Percentiles rank a stretch among this genome's conserved stretches.
phyloP scores from a whole-genome alignment of 2,329 filamentous ascomycete genomes.

The Xylariales sp. region DNA sequence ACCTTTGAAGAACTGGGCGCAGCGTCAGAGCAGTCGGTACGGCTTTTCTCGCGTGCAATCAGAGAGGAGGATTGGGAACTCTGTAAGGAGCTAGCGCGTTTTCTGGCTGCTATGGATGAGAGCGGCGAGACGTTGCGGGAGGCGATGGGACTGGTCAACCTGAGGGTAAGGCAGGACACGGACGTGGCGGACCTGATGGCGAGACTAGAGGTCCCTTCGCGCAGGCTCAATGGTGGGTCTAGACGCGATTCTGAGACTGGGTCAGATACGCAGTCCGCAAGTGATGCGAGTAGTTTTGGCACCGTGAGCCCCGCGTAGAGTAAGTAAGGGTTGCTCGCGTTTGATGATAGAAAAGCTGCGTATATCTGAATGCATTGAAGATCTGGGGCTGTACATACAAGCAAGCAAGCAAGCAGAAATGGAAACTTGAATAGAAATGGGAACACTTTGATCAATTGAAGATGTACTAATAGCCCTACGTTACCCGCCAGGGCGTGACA shows the following conservation, averaged over 20 bases:
- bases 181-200: conserved; percentile 24
- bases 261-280: conserved; percentile 25
- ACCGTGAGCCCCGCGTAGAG: conserved; percentile 24
- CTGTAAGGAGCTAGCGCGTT: conserved; percentile 91
- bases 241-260: conserved; percentile 25
- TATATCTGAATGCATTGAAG: neutral
- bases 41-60: conserved; percentile 76
- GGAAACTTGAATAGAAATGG: too few species aligned
- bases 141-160: conserved; percentile 61
- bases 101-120: conserved; percentile 87
- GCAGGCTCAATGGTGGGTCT: conserved; percentile 21
- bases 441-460: too few species aligned
- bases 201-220: conserved; percentile 27
- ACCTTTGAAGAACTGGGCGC: conserved; percentile 67
- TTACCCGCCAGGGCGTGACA: too few species aligned
- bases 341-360: neutral
- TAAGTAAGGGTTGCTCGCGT: neutral
- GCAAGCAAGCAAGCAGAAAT: too few species aligned
- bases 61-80: conserved; percentile 88
- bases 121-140: conserved; percentile 73
- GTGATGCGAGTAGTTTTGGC: conserved; percentile 25
- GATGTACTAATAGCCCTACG: too few species aligned
- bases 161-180: conserved; percentile 30
- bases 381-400: too few species aligned
- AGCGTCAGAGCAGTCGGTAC: conserved; percentile 72